These are phyloP conservation scores for Sclerotinia borealis DNA, from an alignment of 2,329 filamentous ascomycete genomes.

Conservation along the genomic window DNA sequence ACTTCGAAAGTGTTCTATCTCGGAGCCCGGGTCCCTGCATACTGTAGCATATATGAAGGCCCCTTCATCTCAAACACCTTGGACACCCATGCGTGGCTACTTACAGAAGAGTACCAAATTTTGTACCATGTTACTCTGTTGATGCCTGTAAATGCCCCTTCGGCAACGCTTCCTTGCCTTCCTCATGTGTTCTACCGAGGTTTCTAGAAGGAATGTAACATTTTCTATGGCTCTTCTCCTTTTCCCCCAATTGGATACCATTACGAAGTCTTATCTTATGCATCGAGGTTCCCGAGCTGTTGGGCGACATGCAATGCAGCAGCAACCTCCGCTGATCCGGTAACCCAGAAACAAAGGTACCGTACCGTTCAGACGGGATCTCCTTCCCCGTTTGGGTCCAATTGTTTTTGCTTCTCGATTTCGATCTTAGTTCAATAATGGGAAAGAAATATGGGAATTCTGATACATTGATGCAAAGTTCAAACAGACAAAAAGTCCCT, in stretches of 20 bases:
- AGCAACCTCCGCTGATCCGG: slow-evolving; percentile 7
- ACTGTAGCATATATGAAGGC: not conserved
- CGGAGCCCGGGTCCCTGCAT: slow-evolving; percentile 12
- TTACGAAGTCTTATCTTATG: slow-evolving; percentile 6
- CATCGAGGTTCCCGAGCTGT: slow-evolving; percentile 7
- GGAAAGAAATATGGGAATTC: not conserved
- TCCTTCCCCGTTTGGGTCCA: not conserved
- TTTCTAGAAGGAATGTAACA: slow-evolving; percentile 13
- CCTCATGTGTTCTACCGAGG: slow-evolving; percentile 12
- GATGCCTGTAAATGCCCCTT: slow-evolving; percentile 1
- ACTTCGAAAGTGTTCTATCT: not conserved
- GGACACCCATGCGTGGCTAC: not conserved
- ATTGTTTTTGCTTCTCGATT: not conserved
- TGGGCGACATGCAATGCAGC: slow-evolving; percentile 12
- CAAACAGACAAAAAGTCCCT: slow-evolving; percentile 1
- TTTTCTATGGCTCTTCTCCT: not conserved
- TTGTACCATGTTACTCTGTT: not conserved
- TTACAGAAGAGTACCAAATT: not conserved
- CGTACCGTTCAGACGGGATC: slow-evolving; percentile 10
- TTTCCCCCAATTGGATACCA: slow-evolving; percentile 1
- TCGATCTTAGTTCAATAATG: not conserved
- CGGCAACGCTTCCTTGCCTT: slow-evolving; percentile 10
- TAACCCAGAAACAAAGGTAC: not conserved
- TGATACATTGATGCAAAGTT: not conserved
- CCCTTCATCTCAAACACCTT: slow-evolving; percentile 12